Base-by-base conservation (phyloP, 1,284 basidiomycete genomes). In the Ganoderma multipileum region DNA sequence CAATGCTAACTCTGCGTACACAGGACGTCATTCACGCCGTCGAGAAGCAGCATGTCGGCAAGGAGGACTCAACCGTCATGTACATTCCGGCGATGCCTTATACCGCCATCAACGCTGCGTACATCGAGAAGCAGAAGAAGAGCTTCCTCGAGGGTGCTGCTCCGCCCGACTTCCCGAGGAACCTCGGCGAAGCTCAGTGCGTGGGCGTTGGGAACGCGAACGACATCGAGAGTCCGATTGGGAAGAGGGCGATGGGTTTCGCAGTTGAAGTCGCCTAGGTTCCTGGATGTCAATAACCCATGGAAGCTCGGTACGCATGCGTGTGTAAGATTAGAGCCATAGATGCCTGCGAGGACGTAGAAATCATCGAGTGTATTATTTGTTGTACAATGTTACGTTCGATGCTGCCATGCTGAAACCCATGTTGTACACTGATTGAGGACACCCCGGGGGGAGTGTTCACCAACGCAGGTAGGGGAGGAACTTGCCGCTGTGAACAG, bases 81-180 rank as follows among this genome's bases (percentile, higher is more conserved):
- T 96, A 96, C 78, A 95, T 96, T 72, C 90, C 91, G 3, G 88
- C 94, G 0, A 89, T 94, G 3, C 94, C 94, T 0, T 83, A 90
- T 42, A 95, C 93, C 0, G 85, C 87, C 0, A 80, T 82, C 71
- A 91, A 91, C 77, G 82, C 83, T 44, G 81, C 80, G 16, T 95
- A 95, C 73, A 76, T 95, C 55, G 77, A 82, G 55, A 82, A 83
- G 70, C 95, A 96, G 77, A 84, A 83, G 20, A 83, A 86, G 55
- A 80, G 83, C 20, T 95, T 95, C 79, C 76, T 88, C 16, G 72
- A 81, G 3, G 90, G 90, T 1, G 75, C 84, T 39, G 86, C 91
- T 1, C 91, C 92, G 1, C 91, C 92, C 0, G 94, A 96, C 77
- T 96, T 92, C 79, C 89, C 88, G 0, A 85, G 87, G 54, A 87